Conservation (phyloP, 169 alveolate genomes). For the Cyclospora cayetanensis region DNA sequence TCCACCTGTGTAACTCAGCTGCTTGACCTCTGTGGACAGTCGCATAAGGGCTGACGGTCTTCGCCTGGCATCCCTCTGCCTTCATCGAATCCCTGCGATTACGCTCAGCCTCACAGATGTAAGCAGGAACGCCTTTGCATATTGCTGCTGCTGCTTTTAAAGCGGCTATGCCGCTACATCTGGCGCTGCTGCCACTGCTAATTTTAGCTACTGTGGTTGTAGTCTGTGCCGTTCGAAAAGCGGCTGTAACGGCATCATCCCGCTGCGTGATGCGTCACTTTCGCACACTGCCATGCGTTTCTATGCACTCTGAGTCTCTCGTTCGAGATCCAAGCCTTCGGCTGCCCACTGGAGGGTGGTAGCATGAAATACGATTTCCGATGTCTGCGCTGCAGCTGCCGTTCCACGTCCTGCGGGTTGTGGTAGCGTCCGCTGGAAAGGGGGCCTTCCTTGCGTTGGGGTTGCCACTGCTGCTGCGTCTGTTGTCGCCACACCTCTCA, state of each 20-base stretch:
- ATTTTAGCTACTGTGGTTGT: background rate
- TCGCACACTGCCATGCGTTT: too few species aligned
- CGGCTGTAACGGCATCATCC: too few species aligned
- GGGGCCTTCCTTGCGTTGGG: background rate
- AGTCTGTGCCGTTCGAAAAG: background rate
- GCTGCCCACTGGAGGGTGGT: too few species aligned
- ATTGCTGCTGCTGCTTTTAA: background rate
- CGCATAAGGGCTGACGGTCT: background rate
- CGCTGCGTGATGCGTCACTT: too few species aligned
- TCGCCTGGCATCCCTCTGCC: background rate
- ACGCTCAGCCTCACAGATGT: background rate
- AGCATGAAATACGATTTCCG: too few species aligned
- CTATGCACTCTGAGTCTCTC: too few species aligned
- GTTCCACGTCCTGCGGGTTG: background rate
- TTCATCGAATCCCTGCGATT: background rate
- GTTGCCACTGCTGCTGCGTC: slow-evolving; percentile 1
- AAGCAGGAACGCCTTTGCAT: background rate
- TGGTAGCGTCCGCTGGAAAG: background rate
- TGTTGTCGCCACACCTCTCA: background rate
- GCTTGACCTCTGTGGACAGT: background rate
- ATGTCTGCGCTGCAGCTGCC: background rate
- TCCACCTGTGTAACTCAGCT: background rate
- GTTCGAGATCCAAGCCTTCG: too few species aligned
- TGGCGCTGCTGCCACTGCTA: background rate
- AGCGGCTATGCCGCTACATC: background rate